A percentile compares a stretch with the other conserved stretches of the same genome.
Evolutionary conservation across 805 yeast genomes (phyloP).

Genomic region (Metschnikowia bowlesiae): DNA sequence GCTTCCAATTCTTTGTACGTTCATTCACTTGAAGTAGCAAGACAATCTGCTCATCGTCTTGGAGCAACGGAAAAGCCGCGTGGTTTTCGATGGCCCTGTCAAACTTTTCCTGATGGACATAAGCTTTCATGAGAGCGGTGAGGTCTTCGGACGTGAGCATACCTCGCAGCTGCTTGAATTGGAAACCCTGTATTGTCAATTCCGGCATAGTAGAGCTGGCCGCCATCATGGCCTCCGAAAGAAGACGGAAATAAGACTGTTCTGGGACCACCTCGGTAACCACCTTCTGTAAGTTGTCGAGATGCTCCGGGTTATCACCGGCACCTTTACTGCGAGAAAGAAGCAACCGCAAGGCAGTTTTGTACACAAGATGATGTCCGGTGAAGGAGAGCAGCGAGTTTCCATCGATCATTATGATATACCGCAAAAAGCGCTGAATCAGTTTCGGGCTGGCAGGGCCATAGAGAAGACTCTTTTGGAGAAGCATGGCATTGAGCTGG

Average conservation of each 20-base stretch:
- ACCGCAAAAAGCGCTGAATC: conserved; percentile 15
- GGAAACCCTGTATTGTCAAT: not conserved
- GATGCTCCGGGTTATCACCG: not conserved
- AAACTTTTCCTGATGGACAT: conserved; percentile 18
- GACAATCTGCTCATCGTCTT: conserved; percentile 45
- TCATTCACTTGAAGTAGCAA: conserved; percentile 46
- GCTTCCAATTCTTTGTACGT: conserved; percentile 45
- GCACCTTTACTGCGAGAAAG: not conserved
- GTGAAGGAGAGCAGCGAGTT: conserved; percentile 17
- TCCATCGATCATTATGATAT: conserved; percentile 17
- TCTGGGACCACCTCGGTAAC: not conserved
- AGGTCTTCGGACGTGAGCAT: conserved; percentile 21
- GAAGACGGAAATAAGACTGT: not conserved
- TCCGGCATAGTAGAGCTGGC: not conserved
- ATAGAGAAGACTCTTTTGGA: conserved; percentile 19
- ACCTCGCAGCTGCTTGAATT: not conserved
- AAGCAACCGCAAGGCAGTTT: conserved; percentile 18
- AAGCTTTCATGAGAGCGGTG: conserved; percentile 29
- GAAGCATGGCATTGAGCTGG: conserved; percentile 14
- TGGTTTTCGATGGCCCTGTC: conserved; percentile 26
- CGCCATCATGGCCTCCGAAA: not conserved
- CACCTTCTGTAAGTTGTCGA: not conserved
- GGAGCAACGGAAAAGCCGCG: conserved; percentile 35
- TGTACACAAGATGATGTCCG: conserved; percentile 13
- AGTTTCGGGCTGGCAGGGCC: conserved; percentile 4